Conservation (phyloP, 2,329 filamentous ascomycete species). For the Parascedosporium putredinis region DNA sequence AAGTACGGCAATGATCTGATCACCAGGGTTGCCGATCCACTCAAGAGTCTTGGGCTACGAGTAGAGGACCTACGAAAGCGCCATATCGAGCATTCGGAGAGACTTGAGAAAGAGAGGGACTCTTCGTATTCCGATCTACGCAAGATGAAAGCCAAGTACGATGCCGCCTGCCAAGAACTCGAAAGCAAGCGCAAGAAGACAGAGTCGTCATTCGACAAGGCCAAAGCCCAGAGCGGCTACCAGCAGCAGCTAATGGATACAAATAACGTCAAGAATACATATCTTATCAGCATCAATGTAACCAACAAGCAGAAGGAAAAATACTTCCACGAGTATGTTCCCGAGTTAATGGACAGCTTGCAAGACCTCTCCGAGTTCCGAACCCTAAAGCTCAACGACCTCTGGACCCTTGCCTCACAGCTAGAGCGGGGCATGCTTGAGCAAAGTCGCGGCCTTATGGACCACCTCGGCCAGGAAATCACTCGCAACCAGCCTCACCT, state of each 20-base stretch:
- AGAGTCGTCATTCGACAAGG: conserved; percentile 87
- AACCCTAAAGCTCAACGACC: conserved; percentile 68
- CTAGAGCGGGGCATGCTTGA: conserved; percentile 73
- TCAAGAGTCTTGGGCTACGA: conserved; percentile 61
- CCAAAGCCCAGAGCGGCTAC: conserved; percentile 83
- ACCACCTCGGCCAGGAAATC: conserved; percentile 69
- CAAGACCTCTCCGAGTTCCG: conserved; percentile 91
- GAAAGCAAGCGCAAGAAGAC: conserved; percentile 91
- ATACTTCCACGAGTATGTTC: conserved; percentile 95
- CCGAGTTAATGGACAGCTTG: conserved; percentile 83
- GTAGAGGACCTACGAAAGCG: conserved; percentile 91
- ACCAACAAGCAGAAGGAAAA: conserved; percentile 96
- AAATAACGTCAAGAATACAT: conserved; percentile 98
- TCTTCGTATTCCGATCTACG: conserved; percentile 71
- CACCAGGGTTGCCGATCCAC: conserved; percentile 71
- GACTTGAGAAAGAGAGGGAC: conserved; percentile 84
- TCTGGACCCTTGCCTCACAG: conserved; percentile 73
- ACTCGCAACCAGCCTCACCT: conserved; percentile 77
- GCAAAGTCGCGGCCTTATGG: conserved; percentile 61
- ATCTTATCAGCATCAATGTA: conserved; percentile 89
- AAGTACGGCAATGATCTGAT: conserved; percentile 70
- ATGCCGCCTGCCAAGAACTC: conserved; percentile 84
- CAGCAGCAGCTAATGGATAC: conserved; percentile 89
- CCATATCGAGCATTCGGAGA: conserved; percentile 78
- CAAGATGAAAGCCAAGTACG: conserved; percentile 90